A percentile compares a stretch with the other conserved stretches of the same genome.
Conservation (phyloP, 306 rosid genomes). For the Sophora flavescens region DNA sequence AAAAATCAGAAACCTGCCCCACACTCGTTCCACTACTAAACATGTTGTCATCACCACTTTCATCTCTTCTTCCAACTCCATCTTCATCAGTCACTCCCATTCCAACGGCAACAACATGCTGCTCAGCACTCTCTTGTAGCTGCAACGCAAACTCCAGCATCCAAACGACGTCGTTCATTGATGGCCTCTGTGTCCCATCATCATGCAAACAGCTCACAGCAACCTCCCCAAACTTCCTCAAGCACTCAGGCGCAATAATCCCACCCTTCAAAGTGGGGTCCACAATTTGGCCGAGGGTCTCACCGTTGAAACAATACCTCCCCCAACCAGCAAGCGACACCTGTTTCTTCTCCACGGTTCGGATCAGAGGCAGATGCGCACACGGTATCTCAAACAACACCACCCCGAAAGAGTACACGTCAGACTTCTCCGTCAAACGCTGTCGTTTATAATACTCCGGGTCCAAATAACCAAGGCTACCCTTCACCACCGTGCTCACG, state of each 20-base stretch:
- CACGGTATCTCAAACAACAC: conserved; percentile 66
- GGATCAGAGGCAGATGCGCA: conserved; percentile 53
- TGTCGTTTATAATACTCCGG: conserved; percentile 56
- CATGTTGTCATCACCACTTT: conserved; percentile 18
- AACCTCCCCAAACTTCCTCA: conserved; percentile 54
- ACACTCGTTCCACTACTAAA: conserved; percentile 41
- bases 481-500: conserved; percentile 52
- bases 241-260: conserved; percentile 39
- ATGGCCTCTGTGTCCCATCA: conserved; percentile 56
- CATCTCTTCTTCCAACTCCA: background rate
- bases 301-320: conserved; percentile 28
- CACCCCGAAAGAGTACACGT: conserved; percentile 72
- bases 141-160: conserved; percentile 65
- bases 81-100: background rate
- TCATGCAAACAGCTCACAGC: conserved; percentile 61
- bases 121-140: conserved; percentile 63
- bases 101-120: background rate
- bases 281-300: conserved; percentile 46
- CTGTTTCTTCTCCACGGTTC: conserved; percentile 40
- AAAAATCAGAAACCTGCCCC: conserved; percentile 44
- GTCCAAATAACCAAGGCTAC: conserved; percentile 57
- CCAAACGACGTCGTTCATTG: conserved; percentile 75
- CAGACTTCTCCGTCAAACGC: conserved; percentile 61
- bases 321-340: conserved; percentile 61
- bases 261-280: conserved; percentile 55